Evolutionary conservation across 371 early-diverging fungal species (phyloP).

Genomic region (Mucor ambiguus): DNA sequence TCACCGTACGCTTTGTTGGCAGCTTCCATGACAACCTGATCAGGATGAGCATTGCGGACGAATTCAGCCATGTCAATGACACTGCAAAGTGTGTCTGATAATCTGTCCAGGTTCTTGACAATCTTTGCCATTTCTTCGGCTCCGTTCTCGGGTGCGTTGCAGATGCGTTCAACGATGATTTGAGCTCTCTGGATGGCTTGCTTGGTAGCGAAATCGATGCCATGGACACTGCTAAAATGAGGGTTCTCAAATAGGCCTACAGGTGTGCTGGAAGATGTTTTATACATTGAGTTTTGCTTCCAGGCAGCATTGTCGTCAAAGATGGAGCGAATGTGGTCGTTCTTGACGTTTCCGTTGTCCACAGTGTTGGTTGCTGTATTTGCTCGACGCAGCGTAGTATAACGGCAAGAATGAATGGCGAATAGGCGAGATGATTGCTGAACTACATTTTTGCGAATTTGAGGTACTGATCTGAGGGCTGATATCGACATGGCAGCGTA

Average conservation of each 20-base stretch:
- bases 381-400: constrained; percentile 3
- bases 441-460: not conserved
- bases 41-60: constrained; percentile 90
- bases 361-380: not conserved
- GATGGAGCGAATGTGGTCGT: constrained; percentile 38
- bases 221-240: constrained; percentile 34
- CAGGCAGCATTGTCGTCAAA: constrained; percentile 39
- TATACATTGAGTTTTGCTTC: constrained; percentile 2
- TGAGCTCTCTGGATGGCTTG: constrained; percentile 56
- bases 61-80: constrained; percentile 94
- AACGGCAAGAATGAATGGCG: not conserved
- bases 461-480: not conserved
- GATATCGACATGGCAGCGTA: constrained; percentile 10
- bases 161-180: constrained; percentile 61
- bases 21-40: constrained; percentile 64
- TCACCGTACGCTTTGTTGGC: constrained; percentile 81
- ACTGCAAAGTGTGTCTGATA: constrained; percentile 89
- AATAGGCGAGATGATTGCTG: not conserved
- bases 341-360: not conserved
- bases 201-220: constrained; percentile 44
- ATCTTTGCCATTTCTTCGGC: constrained; percentile 67
- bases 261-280: not conserved
- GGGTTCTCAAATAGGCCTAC: constrained; percentile 45
- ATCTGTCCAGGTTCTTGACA: constrained; percentile 83
- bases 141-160: constrained; percentile 57